Conservation (phyloP, 2,329 filamentous ascomycete species). For the Ophiostoma triangulosporum region DNA sequence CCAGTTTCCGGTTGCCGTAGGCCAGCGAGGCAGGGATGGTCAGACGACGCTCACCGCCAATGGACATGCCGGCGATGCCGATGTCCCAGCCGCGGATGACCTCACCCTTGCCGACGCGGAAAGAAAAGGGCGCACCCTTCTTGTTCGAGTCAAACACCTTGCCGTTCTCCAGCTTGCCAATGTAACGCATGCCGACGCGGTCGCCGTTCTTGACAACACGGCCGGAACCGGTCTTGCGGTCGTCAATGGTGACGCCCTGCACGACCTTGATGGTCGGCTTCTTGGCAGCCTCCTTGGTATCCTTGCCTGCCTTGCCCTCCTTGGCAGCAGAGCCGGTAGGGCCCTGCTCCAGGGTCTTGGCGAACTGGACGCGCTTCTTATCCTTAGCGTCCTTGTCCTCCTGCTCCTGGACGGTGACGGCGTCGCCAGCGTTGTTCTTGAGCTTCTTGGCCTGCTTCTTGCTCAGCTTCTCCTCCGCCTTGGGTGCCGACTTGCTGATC, state of each 20-base stretch:
- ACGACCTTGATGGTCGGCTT: slow-evolving; percentile 62
- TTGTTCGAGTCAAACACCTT: slow-evolving; percentile 98
- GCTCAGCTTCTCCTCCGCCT: slow-evolving; percentile 63
- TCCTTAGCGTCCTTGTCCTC: slow-evolving; percentile 51
- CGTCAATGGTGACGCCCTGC: slow-evolving; percentile 82
- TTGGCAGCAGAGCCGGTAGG: slow-evolving; percentile 57
- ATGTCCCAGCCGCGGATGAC: slow-evolving; percentile 99
- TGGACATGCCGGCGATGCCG: slow-evolving; percentile 80
- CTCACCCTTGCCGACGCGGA: slow-evolving; percentile 87
- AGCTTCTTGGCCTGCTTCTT: slow-evolving; percentile 98
- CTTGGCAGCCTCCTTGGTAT: slow-evolving; percentile 30
- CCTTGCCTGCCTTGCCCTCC: slow-evolving; percentile 30
- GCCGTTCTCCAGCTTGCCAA: slow-evolving; percentile 88
- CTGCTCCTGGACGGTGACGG: slow-evolving; percentile 52
- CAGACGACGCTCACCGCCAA: slow-evolving; percentile 85
- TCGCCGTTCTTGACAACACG: slow-evolving; percentile 80
- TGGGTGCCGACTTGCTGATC: slow-evolving; percentile 58
- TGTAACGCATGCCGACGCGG: slow-evolving; percentile 89
- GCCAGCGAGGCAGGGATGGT: slow-evolving; percentile 77
- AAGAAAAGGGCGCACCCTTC: slow-evolving; percentile 93
- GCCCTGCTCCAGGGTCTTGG: slow-evolving; percentile 96
- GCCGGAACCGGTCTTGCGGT: slow-evolving; percentile 83
- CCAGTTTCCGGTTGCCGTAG: slow-evolving; percentile 72
- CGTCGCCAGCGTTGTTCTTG: slow-evolving; percentile 95
- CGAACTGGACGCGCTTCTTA: slow-evolving; percentile 96